phyloP scores from a whole-genome alignment of 192 early-diverging fungal species.

The Umbelopsis ramanniana region DNA sequence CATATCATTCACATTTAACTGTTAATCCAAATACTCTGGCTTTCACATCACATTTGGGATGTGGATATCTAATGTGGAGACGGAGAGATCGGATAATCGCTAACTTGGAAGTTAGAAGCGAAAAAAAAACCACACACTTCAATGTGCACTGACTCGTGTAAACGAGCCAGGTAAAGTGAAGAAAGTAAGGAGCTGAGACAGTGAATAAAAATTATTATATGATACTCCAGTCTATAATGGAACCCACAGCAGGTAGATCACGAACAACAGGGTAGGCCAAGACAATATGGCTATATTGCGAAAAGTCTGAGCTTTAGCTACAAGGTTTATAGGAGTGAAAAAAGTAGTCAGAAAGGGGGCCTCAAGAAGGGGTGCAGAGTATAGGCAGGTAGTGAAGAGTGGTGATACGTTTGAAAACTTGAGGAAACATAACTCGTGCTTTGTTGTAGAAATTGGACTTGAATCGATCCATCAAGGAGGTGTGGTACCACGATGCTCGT shows the following conservation, averaged over 20 bases:
- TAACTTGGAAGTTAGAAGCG: neutral
- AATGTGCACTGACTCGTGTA: constrained; percentile 23
- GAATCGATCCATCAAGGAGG: constrained; percentile 18
- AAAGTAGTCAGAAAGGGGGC: neutral
- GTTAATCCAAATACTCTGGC: neutral
- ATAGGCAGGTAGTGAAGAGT: constrained; percentile 1
- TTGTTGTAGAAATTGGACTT: neutral
- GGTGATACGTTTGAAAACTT: neutral
- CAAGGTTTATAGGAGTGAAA: neutral
- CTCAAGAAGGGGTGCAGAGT: constrained; percentile 14
- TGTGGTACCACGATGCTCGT: constrained; percentile 8
- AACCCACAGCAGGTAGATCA: neutral
- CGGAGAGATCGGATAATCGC: neutral
- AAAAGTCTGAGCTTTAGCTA: neutral
- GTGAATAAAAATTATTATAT: neutral
- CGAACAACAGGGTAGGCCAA: neutral
- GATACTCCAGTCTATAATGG: neutral
- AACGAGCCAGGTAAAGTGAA: constrained; percentile 1
- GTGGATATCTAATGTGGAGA: too few relatives aligned
- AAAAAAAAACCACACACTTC: too few relatives aligned
- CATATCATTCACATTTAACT: neutral
- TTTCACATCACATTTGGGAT: too few relatives aligned
- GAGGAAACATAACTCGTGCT: constrained; percentile 9
- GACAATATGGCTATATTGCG: constrained; percentile 19
- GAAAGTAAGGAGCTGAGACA: neutral